Evolutionary conservation across 371 early-diverging fungal species (phyloP).

Genomic region (Chytridium lagenaria): DNA sequence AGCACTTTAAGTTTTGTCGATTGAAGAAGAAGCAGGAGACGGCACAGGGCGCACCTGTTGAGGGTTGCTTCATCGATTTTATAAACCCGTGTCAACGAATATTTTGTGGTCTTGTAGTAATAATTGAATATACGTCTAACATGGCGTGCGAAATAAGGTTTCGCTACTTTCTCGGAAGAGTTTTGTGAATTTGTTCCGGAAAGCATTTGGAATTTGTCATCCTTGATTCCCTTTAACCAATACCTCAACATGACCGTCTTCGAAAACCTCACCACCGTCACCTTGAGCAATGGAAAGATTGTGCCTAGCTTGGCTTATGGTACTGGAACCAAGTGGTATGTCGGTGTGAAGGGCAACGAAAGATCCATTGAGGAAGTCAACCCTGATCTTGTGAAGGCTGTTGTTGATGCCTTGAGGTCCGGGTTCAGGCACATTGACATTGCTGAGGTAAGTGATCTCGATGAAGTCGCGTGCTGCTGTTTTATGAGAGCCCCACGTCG

Average conservation of each 20-base stretch:
- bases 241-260: not conserved
- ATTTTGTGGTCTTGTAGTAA: no score
- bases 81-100: no score
- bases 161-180: no score
- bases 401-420: constrained; percentile 26
- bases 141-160: no score
- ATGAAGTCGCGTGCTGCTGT: not conserved
- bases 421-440: constrained; percentile 43
- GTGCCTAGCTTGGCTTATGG: constrained; percentile 38
- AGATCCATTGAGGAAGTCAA: constrained; percentile 13
- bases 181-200: no score
- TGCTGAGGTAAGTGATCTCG: constrained; percentile 27
- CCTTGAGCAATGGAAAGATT: constrained; percentile 22
- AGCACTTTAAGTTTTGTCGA: constrained; percentile 60
- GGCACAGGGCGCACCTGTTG: no score
- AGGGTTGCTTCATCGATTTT: no score
- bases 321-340: constrained; percentile 41
- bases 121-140: no score
- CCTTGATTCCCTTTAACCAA: no score
- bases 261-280: constrained; percentile 6
- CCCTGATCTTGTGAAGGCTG: constrained; percentile 28
- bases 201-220: not conserved
- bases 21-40: constrained; percentile 32
- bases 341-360: constrained; percentile 5
- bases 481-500: not conserved